These are phyloP conservation scores for Carex scoparia DNA, from an alignment of 176 grass and related monocot species.

Conservation along the genomic window DNA sequence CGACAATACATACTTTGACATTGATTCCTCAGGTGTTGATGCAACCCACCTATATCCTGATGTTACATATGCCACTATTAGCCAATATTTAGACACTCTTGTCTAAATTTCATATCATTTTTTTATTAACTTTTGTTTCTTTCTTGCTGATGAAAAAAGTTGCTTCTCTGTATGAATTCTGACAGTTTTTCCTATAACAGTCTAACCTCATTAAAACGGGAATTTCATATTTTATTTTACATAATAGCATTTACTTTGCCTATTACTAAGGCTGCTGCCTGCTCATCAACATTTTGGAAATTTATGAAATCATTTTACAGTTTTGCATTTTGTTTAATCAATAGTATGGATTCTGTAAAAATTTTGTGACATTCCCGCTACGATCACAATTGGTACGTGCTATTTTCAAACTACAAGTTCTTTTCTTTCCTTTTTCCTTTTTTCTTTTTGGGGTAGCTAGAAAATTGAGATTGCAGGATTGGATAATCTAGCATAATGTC, in stretches of 20 bases:
- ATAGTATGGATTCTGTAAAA: not conserved
- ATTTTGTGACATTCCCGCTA: not conserved
- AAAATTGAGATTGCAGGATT: no score
- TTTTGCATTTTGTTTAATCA: not conserved
- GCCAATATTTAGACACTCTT: slow-evolving; percentile 57
- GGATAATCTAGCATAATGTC: no score
- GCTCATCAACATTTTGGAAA: not conserved
- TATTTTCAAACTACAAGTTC: no score
- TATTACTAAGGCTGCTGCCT: not conserved
- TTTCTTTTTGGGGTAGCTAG: no score
- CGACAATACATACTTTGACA: slow-evolving; percentile 74
- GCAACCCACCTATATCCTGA: slow-evolving; percentile 71
- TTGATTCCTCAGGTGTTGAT: slow-evolving; percentile 44
- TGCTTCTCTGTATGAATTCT: not conserved
- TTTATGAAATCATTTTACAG: not conserved
- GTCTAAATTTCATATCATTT: slow-evolving; percentile 32
- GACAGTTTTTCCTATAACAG: not conserved
- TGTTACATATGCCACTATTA: slow-evolving; percentile 55
- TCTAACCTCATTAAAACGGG: not conserved
- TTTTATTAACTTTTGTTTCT: slow-evolving; percentile 23
- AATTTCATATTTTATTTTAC: not conserved
- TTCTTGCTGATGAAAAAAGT: not conserved
- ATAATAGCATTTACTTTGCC: not conserved
- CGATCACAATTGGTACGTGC: not conserved
- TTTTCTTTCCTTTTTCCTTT: no score